Percentiles rank a stretch among this genome's conserved stretches.
phyloP scores from a whole-genome alignment of 1,139 yeast genomes.

The Sugiyamaella sp. region DNA sequence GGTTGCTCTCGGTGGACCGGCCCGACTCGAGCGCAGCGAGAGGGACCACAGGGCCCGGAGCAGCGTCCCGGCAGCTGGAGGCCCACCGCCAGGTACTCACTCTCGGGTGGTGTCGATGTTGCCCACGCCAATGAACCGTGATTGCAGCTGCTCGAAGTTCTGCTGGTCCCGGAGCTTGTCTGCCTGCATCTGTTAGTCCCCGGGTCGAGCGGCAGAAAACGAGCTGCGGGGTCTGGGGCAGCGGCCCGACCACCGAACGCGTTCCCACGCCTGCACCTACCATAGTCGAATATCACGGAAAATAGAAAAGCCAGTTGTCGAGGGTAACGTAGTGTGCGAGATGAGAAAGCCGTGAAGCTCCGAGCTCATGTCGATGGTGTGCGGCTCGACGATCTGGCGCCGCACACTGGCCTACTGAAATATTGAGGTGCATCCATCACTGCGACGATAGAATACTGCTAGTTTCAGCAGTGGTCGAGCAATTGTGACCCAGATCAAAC shows the following conservation, averaged over 20 bases:
- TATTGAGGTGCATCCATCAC: too few species aligned
- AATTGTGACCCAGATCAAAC: too few species aligned
- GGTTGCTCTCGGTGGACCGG: too few species aligned
- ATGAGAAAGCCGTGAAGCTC: background rate
- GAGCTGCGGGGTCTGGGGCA: too few species aligned
- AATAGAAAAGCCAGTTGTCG: background rate
- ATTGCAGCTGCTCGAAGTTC: constrained; percentile 60
- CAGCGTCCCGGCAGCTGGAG: constrained; percentile 48
- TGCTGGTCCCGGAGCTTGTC: constrained; percentile 70
- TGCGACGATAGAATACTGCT: too few species aligned
- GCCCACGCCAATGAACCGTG: constrained; percentile 72
- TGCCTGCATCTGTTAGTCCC: constrained; percentile 20
- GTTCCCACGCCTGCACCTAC: too few species aligned
- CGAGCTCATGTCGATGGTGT: background rate
- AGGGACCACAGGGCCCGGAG: background rate
- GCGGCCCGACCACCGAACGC: too few species aligned
- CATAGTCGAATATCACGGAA: too few species aligned
- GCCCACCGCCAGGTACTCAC: constrained; percentile 48
- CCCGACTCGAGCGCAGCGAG: background rate
- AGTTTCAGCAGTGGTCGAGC: too few species aligned
- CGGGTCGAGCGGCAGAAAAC: too few species aligned
- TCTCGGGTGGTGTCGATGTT: constrained; percentile 64
- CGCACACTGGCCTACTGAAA: background rate
- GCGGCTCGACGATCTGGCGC: background rate
- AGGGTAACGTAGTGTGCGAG: background rate